Percentiles rank a stretch among this genome's conserved stretches.
phyloP scores from a whole-genome alignment of 805 yeast genomes.

The Metschnikowia noctiluminum region DNA sequence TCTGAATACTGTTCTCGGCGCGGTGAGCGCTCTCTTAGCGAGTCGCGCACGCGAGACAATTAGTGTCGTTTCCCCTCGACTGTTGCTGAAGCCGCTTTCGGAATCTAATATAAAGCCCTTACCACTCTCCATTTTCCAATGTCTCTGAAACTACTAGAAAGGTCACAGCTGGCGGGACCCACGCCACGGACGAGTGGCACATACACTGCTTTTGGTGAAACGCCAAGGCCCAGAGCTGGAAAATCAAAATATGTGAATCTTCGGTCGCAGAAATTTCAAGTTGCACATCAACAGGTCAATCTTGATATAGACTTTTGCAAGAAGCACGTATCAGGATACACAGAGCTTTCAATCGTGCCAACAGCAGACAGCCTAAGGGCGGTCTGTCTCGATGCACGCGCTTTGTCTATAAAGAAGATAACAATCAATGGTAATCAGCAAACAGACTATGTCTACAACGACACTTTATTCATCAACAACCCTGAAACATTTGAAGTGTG shows the following conservation, averaged over 20 bases:
- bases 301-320: conserved; percentile 76
- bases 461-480: conserved; percentile 43
- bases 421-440: conserved; percentile 55
- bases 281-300: conserved; percentile 81
- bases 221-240: conserved; percentile 12
- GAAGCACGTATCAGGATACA: conserved; percentile 60
- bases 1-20: too few relatives aligned
- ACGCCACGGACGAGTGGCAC: conserved; percentile 15
- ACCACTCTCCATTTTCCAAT: conserved; percentile 4
- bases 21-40: too few relatives aligned
- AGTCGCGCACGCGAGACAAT: too few relatives aligned
- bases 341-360: conserved; percentile 82
- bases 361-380: conserved; percentile 52
- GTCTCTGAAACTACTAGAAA: conserved; percentile 9
- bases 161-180: conserved; percentile 16
- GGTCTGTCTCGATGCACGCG: conserved; percentile 77
- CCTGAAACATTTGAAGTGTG: conserved; percentile 29
- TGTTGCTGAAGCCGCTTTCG: too few relatives aligned
- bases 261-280: conserved; percentile 51
- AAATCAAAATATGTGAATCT: conserved; percentile 15
- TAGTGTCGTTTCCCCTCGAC: too few relatives aligned
- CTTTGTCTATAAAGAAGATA: conserved; percentile 61
- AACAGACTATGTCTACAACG: conserved; percentile 54
- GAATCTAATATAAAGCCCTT: too few relatives aligned
- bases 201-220: conserved; percentile 10